phyloP scores from a whole-genome alignment of 441 rosid genomes.

The Aquilaria agallochum region DNA sequence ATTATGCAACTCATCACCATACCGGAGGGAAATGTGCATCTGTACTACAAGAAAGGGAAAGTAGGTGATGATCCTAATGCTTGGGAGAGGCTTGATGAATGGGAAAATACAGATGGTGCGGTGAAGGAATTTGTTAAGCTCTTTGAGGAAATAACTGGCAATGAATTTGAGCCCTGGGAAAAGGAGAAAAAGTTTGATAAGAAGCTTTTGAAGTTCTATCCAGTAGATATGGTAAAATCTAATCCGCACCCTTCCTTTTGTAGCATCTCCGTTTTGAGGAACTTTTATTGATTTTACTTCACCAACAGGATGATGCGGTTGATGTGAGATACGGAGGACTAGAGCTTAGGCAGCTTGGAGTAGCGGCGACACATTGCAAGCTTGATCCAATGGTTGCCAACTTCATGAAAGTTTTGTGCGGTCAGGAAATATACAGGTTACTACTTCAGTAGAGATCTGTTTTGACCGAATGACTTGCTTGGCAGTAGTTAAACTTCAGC shows the following conservation, averaged over 20 bases:
- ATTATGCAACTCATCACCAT: constrained; percentile 62
- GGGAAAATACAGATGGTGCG: constrained; percentile 52
- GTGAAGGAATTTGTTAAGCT: constrained; percentile 62
- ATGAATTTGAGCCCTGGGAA: constrained; percentile 84
- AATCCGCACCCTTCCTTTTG: background rate
- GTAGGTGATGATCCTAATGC: constrained; percentile 59
- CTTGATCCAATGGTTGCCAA: constrained; percentile 66
- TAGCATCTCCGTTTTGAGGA: background rate
- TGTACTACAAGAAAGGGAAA: constrained; percentile 71
- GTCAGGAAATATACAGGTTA: constrained; percentile 75
- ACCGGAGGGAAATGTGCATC: constrained; percentile 48
- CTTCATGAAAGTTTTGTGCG: constrained; percentile 59
- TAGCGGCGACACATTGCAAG: constrained; percentile 55
- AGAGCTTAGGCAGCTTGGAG: constrained; percentile 59
- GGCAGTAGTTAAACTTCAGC: background rate
- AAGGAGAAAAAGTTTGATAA: constrained; percentile 70
- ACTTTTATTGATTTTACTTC: background rate
- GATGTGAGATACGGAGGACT: constrained; percentile 77
- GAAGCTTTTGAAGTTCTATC: constrained; percentile 55
- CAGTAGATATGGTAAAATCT: constrained; percentile 62
- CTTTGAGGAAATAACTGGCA: constrained; percentile 68
- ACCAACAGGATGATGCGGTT: constrained; percentile 55
- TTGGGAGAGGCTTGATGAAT: constrained; percentile 70
- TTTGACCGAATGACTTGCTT: background rate
- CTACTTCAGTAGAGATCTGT: background rate